Evolutionary conservation across 1,284 basidiomycete species (phyloP).

Genomic region (Inonotus obliquus): DNA sequence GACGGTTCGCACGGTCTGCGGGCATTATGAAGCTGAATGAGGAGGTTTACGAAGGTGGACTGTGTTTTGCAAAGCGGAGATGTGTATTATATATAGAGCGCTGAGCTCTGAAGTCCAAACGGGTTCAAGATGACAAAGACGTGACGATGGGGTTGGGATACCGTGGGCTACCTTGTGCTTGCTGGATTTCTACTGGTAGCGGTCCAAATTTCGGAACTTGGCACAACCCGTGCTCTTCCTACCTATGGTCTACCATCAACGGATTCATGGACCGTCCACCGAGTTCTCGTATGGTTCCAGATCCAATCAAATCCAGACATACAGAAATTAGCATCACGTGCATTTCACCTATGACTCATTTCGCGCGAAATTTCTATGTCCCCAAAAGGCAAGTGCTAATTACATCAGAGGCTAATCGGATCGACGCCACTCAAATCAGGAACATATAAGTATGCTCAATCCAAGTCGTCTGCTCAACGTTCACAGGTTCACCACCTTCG

Average conservation of each 20-base stretch:
- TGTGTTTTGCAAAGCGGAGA: neutral
- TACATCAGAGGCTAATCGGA: neutral
- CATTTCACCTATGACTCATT: neutral
- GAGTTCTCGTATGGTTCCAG: no score
- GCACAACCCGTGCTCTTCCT: neutral
- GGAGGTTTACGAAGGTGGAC: neutral
- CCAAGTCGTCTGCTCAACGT: no score
- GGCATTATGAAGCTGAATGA: slow-evolving; percentile 5
- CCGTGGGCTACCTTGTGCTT: no score
- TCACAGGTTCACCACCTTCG: no score
- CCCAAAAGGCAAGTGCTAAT: neutral
- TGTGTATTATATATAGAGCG: neutral
- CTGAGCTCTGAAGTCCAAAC: neutral
- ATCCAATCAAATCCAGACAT: neutral
- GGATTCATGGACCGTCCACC: neutral
- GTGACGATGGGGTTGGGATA: neutral
- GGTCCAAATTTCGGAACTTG: neutral
- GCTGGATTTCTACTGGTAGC: no score
- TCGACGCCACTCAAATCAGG: neutral
- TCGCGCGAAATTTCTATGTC: neutral
- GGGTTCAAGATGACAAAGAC: neutral
- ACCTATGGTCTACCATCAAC: neutral
- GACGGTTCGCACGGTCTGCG: slow-evolving; percentile 12
- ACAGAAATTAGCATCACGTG: neutral
- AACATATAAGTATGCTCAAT: no score